Evolutionary conservation across 441 rosid species (phyloP).

Genomic region (Manihot esculenta): DNA sequence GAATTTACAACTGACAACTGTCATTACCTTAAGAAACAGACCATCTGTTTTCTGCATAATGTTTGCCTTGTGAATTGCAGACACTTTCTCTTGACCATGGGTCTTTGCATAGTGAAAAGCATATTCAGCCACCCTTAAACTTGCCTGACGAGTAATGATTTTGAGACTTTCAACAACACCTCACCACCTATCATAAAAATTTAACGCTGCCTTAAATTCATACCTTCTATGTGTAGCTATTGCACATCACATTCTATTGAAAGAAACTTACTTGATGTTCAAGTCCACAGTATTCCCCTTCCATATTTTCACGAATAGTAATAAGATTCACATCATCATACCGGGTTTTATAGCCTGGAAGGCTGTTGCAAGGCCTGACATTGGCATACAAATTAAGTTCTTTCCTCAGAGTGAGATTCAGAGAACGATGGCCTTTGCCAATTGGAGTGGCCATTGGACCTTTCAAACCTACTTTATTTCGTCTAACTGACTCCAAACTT

Average conservation of each 20-base stretch:
- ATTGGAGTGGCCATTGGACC: conserved; percentile 99
- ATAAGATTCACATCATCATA: conserved; percentile 88
- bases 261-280: conserved; percentile 83
- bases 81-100: conserved; percentile 90
- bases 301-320: conserved; percentile 95
- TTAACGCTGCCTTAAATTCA: background rate
- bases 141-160: conserved; percentile 91
- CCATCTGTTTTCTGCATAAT: conserved; percentile 99
- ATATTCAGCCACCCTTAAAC: conserved; percentile 97
- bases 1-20: background rate
- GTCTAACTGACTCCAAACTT: conserved; percentile 84
- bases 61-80: conserved; percentile 97
- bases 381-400: conserved; percentile 94
- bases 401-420: conserved; percentile 91
- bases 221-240: background rate
- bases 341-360: conserved; percentile 93
- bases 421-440: conserved; percentile 97
- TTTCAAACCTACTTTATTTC: conserved; percentile 77
- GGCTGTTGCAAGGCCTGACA: conserved; percentile 96
- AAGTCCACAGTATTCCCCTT: conserved; percentile 99
- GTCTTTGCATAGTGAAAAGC: conserved; percentile 93
- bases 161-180: conserved; percentile 98
- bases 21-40: conserved; percentile 80
- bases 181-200: conserved; percentile 68
- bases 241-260: background rate